phyloP scores from a whole-genome alignment of 129 eudicot genomes.

The Escallonia herrerae region DNA sequence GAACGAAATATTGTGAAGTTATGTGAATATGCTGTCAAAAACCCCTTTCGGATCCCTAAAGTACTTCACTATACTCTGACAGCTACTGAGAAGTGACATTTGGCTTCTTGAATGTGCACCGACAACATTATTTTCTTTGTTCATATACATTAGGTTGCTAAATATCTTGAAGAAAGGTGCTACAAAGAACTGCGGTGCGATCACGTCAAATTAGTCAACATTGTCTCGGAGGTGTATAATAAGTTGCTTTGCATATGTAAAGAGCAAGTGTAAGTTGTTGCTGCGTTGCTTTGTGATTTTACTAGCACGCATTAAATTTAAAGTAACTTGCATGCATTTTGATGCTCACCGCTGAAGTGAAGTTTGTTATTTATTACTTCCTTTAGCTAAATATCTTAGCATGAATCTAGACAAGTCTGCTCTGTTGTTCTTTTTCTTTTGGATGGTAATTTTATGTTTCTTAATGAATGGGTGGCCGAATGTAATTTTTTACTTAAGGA shows the following conservation, averaged over 20 bases:
- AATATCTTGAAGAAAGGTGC: conserved; percentile 95
- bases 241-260: conserved; percentile 76
- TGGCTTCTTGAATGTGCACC: background rate
- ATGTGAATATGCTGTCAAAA: conserved; percentile 96
- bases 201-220: conserved; percentile 47
- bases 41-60: conserved; percentile 91
- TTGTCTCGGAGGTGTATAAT: conserved; percentile 57
- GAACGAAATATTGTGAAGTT: conserved; percentile 75
- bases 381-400: background rate
- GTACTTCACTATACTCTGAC: conserved; percentile 19
- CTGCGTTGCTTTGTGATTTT: conserved; percentile 1
- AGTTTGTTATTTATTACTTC: background rate
- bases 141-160: conserved; percentile 50
- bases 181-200: conserved; percentile 75
- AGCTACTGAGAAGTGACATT: background rate
- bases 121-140: background rate
- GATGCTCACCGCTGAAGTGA: background rate
- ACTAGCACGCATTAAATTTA: background rate
- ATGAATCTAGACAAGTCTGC: background rate
- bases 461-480: too few species aligned
- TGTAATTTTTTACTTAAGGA: too few species aligned
- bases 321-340: background rate
- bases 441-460: background rate
- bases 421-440: background rate
- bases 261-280: conserved; percentile 71